Evolutionary conservation across 2,329 filamentous ascomycete species (phyloP).

Genomic region (Aspergillus phoenicis): DNA sequence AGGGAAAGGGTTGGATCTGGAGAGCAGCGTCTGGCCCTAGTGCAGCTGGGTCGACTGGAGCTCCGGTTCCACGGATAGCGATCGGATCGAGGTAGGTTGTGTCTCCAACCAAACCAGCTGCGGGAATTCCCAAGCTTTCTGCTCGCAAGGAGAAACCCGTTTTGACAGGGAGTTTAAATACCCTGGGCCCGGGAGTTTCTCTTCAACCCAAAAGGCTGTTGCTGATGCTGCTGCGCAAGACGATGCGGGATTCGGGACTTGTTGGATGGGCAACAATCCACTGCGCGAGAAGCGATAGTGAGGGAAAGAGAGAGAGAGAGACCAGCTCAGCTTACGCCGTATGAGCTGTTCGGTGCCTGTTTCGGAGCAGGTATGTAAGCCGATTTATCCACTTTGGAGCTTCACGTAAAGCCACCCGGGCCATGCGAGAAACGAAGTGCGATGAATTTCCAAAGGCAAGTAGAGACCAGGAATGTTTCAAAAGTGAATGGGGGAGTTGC

Average conservation of each 20-base stretch:
- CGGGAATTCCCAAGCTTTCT: conserved; percentile 34
- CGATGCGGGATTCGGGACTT: too few relatives aligned
- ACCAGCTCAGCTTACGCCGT: conserved; percentile 18
- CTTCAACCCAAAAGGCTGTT: not conserved
- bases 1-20: conserved; percentile 21
- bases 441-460: not conserved
- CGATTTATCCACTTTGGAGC: conserved; percentile 23
- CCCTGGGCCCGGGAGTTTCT: not conserved
- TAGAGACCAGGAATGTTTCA: conserved; percentile 10
- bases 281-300: not conserved
- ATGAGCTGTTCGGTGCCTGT: conserved; percentile 20
- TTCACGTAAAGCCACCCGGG: conserved; percentile 18
- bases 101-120: conserved; percentile 27
- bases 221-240: too few relatives aligned
- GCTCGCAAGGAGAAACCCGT: conserved; percentile 17
- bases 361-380: conserved; percentile 25
- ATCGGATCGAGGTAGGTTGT: conserved; percentile 27
- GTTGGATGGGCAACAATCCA: too few relatives aligned
- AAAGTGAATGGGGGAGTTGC: not conserved
- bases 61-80: conserved; percentile 31
- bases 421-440: conserved; percentile 17
- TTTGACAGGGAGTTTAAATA: conserved; percentile 18
- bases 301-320: not conserved
- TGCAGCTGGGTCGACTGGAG: conserved; percentile 24
- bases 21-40: conserved; percentile 22